Percentiles rank a stretch among this genome's conserved stretches.
These are phyloP conservation scores for Chaetomium sp. DNA, from an alignment of 2,329 filamentous ascomycete genomes.

Conservation along the genomic window DNA sequence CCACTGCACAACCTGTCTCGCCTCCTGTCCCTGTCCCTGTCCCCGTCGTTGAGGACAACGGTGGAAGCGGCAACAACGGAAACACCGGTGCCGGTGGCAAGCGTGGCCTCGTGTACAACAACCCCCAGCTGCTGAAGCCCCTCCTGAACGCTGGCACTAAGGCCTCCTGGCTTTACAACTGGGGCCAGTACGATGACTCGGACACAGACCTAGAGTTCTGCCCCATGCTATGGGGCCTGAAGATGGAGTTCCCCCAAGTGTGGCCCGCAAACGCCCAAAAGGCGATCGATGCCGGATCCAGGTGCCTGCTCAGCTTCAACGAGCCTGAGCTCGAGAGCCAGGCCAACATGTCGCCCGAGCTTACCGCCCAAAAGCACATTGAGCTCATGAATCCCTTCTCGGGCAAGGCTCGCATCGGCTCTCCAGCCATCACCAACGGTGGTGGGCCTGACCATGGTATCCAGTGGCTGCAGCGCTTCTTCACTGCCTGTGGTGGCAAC, in stretches of 20 bases:
- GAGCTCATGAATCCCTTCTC: slow-evolving; percentile 58
- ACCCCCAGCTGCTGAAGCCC: slow-evolving; percentile 52
- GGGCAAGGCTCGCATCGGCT: slow-evolving; percentile 56
- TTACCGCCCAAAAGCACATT: slow-evolving; percentile 57
- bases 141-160: slow-evolving; percentile 50
- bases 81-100: slow-evolving; percentile 44
- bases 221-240: slow-evolving; percentile 66
- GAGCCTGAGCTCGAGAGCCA: slow-evolving; percentile 67
- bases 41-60: too few species aligned
- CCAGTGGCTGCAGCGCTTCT: slow-evolving; percentile 56
- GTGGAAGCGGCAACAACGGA: slow-evolving; percentile 9
- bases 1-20: slow-evolving; percentile 6
- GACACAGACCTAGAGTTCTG: slow-evolving; percentile 58
- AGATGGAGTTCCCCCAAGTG: slow-evolving; percentile 45
- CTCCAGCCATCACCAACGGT: slow-evolving; percentile 66
- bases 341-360: slow-evolving; percentile 56
- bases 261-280: slow-evolving; percentile 56
- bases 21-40: slow-evolving; percentile 12
- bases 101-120: slow-evolving; percentile 71
- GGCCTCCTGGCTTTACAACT: slow-evolving; percentile 69
- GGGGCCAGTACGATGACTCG: slow-evolving; percentile 54
- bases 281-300: slow-evolving; percentile 57
- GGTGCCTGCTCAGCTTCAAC: slow-evolving; percentile 68
- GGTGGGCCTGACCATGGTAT: slow-evolving; percentile 53
- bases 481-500: slow-evolving; percentile 51